Evolutionary conservation across 2,329 filamentous ascomycete species (phyloP).

Genomic region (Monilinia laxa): DNA sequence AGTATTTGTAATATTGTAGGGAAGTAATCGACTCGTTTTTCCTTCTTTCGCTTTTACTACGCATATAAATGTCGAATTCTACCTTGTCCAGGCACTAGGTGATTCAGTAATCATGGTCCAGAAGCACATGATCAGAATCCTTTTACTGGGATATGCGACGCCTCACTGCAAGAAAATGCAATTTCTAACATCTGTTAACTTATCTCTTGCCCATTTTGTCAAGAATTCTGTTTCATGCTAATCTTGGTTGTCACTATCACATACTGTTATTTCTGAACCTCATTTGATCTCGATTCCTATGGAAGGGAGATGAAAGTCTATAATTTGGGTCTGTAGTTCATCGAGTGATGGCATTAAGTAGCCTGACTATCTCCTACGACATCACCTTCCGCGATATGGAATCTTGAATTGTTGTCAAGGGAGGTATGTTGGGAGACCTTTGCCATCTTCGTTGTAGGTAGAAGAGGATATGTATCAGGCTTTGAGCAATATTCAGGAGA

Average conservation of each 20-base stretch:
- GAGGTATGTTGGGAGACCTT: too few relatives aligned
- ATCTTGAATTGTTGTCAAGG: too few relatives aligned
- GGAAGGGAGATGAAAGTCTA: too few relatives aligned
- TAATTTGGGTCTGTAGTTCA: too few relatives aligned
- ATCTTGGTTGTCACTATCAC: neutral
- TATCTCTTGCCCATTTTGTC: neutral
- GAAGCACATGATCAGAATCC: neutral
- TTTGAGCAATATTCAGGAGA: neutral
- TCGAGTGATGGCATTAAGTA: too few relatives aligned
- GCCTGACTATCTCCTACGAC: too few relatives aligned
- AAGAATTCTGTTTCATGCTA: neutral
- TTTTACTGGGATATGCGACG: neutral
- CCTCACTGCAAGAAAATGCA: neutral
- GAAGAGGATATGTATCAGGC: neutral
- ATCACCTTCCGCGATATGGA: too few relatives aligned
- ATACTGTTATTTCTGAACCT: neutral
- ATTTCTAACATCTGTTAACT: neutral
- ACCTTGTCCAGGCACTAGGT: neutral
- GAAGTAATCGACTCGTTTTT: neutral
- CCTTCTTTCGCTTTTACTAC: neutral
- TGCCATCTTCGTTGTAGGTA: too few relatives aligned
- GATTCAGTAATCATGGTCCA: neutral
- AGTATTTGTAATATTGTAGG: neutral
- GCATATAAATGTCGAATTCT: neutral
- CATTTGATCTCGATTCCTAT: too few relatives aligned